phyloP scores from a whole-genome alignment of 495 filamentous ascomycete genomes.

The Haplographium delicatum region DNA sequence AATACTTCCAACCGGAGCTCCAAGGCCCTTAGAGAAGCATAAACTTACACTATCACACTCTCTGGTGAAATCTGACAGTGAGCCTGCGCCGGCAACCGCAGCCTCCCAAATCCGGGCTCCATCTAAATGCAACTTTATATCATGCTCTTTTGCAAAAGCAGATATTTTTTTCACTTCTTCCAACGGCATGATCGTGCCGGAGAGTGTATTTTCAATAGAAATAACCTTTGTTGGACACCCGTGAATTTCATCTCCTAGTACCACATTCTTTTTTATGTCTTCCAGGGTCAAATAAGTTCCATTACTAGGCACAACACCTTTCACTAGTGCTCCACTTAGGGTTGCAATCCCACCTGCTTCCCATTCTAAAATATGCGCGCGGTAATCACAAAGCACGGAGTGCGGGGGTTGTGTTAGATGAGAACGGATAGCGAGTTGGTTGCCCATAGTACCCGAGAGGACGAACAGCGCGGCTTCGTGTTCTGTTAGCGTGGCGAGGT shows the following conservation, averaged over 20 bases:
- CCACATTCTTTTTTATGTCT: conserved; percentile 57
- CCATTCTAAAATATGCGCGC: conserved; percentile 60
- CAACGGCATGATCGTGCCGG: conserved; percentile 72
- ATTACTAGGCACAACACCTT: conserved; percentile 56
- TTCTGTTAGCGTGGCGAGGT: conserved; percentile 62
- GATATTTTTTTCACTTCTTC: conserved; percentile 60
- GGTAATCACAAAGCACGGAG: conserved; percentile 61
- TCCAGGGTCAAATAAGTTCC: conserved; percentile 68
- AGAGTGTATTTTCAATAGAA: conserved; percentile 79
- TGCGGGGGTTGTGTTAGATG: conserved; percentile 67
- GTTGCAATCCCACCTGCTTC: conserved; percentile 68
- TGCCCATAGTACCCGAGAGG: conserved; percentile 87
- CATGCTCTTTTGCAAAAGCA: conserved; percentile 60
- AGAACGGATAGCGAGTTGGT: conserved; percentile 66
- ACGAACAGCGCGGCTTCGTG: conserved; percentile 75
- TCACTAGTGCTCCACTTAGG: conserved; percentile 55
- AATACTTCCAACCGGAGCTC: conserved; percentile 81
- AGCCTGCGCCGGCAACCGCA: conserved; percentile 52
- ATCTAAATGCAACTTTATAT: conserved; percentile 74
- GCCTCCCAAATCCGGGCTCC: conserved; percentile 84
- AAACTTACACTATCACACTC: conserved; percentile 77
- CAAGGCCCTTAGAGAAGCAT: conserved; percentile 86
- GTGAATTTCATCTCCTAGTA: conserved; percentile 51
- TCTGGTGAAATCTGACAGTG: conserved; percentile 59
- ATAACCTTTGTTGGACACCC: conserved; percentile 73